Evolutionary conservation across 1,284 basidiomycete genomes (phyloP), one percentile per base, ranked within the genome.

Genomic region (Farysia itapuensis): DNA sequence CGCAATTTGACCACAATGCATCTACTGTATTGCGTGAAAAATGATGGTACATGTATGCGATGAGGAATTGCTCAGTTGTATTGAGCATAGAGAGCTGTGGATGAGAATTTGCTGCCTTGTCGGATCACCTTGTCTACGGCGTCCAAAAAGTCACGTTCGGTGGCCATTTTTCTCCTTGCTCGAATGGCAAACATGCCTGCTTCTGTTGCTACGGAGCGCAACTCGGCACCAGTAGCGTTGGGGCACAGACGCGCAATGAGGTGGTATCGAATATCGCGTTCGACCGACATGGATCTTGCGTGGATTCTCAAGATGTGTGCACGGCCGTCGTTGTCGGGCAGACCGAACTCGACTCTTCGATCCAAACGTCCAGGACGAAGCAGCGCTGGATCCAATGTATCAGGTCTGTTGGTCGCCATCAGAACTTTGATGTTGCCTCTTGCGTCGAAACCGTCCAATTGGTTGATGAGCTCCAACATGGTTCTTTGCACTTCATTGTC

Each of bases 151-250:
- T 99, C 95, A 47, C 91, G 86, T 77, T 99, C 95, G 4, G 90
- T 93, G 0, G 94, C 92, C 6, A 98, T 91, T 80, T 98, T 97
- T 78, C 95, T 84, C 67, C 95, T 82, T 43, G 92, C 90, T 52
- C 95, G 87, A 70, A 99, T 99, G 1, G 95, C 94, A 80, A 96
- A 99, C 95, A 99, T 98, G 31, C 95, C 95, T 25, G 95, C 95
- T 53, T 97, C 95, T 14, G 95, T 98, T 8, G 93, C 93, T 8
- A 98, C 94, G 20, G 90, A 92, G 40, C 93, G 86, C 52, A 99
- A 79, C 79, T 99, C 95, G 19, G 95, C 95, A 63, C 95, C 95
- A 3, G 95, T 97, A 2, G 94, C 93, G 77, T 96, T 97, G 15
- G 95, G 94, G 78, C 95, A 99, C 49, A 98, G 80, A 25, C 95